A percentile compares a stretch with the other conserved stretches of the same genome.
phyloP scores from a whole-genome alignment of 768 basidiomycete genomes.

The Xanthoconium purpureum region DNA sequence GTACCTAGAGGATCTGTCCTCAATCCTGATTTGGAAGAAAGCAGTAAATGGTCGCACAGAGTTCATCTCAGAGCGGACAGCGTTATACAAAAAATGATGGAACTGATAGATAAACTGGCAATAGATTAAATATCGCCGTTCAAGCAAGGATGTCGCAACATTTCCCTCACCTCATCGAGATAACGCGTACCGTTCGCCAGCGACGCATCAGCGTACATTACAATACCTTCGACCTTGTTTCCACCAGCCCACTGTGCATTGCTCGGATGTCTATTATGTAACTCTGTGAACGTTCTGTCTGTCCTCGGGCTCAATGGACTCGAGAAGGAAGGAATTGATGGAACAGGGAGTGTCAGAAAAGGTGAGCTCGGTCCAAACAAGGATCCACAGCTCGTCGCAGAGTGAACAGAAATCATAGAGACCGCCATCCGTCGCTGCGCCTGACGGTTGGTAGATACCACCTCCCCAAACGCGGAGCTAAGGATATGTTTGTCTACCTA shows the following conservation, averaged over 20 bases:
- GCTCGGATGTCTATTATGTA: conserved; percentile 56
- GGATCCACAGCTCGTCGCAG: conserved; percentile 58
- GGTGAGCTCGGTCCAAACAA: conserved; percentile 53
- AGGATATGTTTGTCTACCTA: conserved; percentile 18
- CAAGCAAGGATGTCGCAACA: not conserved
- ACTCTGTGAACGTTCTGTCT: conserved; percentile 46
- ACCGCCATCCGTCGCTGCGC: conserved; percentile 38
- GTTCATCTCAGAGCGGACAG: conserved; percentile 44
- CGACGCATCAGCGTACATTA: not conserved
- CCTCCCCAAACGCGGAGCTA: conserved; percentile 63
- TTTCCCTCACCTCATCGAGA: conserved; percentile 45
- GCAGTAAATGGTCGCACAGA: conserved; percentile 35
- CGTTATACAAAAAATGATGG: conserved; percentile 48
- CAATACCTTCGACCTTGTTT: conserved; percentile 44
- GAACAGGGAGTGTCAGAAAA: conserved; percentile 52
- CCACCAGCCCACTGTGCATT: conserved; percentile 60
- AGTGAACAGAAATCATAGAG: conserved; percentile 55
- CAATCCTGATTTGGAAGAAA: not conserved
- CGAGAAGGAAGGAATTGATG: conserved; percentile 51
- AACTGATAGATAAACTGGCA: conserved; percentile 48
- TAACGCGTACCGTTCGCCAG: conserved; percentile 1
- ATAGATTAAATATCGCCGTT: not conserved
- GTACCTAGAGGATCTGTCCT: conserved; percentile 34
- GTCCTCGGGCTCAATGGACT: conserved; percentile 52
- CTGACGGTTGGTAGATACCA: conserved; percentile 49